Evolutionary conservation across 371 early-diverging fungal genomes (phyloP).

Genomic region (Quaeritorhiza haematococci): DNA sequence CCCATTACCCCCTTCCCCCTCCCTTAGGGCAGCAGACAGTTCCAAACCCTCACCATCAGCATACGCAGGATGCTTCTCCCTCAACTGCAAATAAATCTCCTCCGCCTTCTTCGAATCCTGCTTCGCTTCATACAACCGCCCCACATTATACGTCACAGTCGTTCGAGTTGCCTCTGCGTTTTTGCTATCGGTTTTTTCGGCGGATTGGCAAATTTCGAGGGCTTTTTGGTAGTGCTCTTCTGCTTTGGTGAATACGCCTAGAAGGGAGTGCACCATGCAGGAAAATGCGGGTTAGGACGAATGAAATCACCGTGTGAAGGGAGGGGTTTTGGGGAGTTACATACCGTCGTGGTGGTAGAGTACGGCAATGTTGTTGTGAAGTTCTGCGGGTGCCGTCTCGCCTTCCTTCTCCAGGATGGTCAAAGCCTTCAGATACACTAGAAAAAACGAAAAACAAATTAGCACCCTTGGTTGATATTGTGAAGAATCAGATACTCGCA

Average conservation of each 20-base stretch:
- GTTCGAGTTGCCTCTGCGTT: slow-evolving; percentile 10
- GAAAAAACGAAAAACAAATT: not conserved
- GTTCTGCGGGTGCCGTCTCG: not conserved
- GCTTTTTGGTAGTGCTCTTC: slow-evolving; percentile 2
- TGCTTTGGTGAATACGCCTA: not conserved
- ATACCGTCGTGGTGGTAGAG: slow-evolving; percentile 54
- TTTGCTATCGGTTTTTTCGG: not conserved
- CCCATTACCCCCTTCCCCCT: slow-evolving; percentile 3
- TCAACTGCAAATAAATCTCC: slow-evolving; percentile 57
- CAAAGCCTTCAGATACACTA: slow-evolving; percentile 6
- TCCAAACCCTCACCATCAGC: slow-evolving; percentile 28
- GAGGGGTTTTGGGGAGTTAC: not conserved
- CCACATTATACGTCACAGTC: slow-evolving; percentile 79
- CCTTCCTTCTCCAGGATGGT: slow-evolving; percentile 2
- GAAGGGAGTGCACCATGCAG: not conserved
- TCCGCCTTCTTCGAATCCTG: slow-evolving; percentile 59
- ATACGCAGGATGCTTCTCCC: slow-evolving; percentile 67
- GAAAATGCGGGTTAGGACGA: not conserved
- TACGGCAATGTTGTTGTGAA: slow-evolving; percentile 70
- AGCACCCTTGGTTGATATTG: no score
- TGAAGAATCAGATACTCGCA: not conserved
- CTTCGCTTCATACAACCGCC: slow-evolving; percentile 67
- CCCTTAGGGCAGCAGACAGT: no score
- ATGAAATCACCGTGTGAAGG: not conserved
- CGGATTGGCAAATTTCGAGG: not conserved